phyloP scores from a whole-genome alignment of 495 filamentous ascomycete genomes.

The Cudoniella acicularis region DNA sequence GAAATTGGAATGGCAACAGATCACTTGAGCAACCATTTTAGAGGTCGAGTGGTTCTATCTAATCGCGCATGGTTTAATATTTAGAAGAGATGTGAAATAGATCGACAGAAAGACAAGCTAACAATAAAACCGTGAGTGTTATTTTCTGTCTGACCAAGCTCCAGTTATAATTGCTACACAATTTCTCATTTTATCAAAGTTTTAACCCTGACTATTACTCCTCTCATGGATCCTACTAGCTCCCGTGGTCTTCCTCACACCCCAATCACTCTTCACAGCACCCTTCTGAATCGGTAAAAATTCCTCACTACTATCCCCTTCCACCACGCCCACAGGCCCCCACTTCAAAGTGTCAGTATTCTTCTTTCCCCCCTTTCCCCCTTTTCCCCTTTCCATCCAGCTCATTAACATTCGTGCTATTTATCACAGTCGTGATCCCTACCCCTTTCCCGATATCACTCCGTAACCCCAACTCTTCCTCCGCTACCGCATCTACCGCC shows the following conservation, averaged over 20 bases:
- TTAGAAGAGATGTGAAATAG: too few species aligned
- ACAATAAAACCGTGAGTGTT: too few species aligned
- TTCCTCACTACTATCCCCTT: neutral
- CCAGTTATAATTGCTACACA: too few species aligned
- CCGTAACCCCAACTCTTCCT: conserved; percentile 17
- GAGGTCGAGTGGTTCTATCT: too few species aligned
- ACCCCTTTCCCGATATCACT: conserved; percentile 11
- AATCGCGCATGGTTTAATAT: too few species aligned
- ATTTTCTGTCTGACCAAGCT: too few species aligned
- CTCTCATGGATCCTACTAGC: neutral
- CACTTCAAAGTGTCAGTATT: neutral
- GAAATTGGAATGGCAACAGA: too few species aligned
- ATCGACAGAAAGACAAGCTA: too few species aligned
- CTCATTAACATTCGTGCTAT: neutral
- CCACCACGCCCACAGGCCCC: neutral
- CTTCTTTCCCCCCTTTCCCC: neutral
- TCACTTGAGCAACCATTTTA: too few species aligned
- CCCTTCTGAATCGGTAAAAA: neutral
- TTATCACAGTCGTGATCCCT: conserved; percentile 16
- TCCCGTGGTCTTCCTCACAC: neutral
- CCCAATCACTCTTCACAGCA: neutral
- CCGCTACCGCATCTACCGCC: neutral
- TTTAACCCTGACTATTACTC: too few species aligned
- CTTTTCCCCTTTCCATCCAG: conserved; percentile 3
- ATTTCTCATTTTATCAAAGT: too few species aligned